Conservation (phyloP, 2,329 filamentous ascomycete species). For the Fusarium paranaense region DNA sequence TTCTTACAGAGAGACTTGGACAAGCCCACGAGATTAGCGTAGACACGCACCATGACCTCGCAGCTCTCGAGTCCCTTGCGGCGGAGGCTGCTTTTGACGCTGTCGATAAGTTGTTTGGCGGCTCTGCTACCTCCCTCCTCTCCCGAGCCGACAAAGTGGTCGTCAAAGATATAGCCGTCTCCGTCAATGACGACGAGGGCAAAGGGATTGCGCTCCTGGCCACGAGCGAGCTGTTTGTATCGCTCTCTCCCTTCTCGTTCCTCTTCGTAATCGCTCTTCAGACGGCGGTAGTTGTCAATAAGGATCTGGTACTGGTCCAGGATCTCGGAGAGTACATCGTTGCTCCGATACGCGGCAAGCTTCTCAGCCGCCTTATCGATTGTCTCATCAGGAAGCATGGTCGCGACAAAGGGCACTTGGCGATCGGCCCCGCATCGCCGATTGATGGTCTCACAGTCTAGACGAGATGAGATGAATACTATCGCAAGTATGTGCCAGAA, state of each 20-base stretch:
- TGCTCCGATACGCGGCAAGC: constrained; percentile 48
- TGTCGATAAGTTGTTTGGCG: constrained; percentile 64
- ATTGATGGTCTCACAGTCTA: neutral
- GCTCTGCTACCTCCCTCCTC: constrained; percentile 67
- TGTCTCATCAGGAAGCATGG: constrained; percentile 36
- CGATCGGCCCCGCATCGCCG: constrained; percentile 30
- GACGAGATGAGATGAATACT: neutral
- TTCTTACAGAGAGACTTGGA: constrained; percentile 60
- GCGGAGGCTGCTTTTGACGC: constrained; percentile 60
- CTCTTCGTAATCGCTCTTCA: constrained; percentile 69
- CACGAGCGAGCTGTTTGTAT: constrained; percentile 64
- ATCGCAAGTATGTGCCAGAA: neutral
- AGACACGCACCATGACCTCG: constrained; percentile 66
- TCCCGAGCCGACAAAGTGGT: constrained; percentile 59
- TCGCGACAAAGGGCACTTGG: constrained; percentile 18
- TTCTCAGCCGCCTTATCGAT: constrained; percentile 39
- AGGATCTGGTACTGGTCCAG: constrained; percentile 51
- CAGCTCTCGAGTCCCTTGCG: constrained; percentile 61
- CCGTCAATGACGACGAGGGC: constrained; percentile 72
- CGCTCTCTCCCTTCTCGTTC: constrained; percentile 64
- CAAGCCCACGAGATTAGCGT: constrained; percentile 65
- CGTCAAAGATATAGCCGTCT: constrained; percentile 67
- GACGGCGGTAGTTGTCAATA: constrained; percentile 64
- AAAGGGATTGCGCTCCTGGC: constrained; percentile 66
- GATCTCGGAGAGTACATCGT: constrained; percentile 44